phyloP scores from a whole-genome alignment of 1,139 yeast genomes.

The Yamadazyma oceani region DNA sequence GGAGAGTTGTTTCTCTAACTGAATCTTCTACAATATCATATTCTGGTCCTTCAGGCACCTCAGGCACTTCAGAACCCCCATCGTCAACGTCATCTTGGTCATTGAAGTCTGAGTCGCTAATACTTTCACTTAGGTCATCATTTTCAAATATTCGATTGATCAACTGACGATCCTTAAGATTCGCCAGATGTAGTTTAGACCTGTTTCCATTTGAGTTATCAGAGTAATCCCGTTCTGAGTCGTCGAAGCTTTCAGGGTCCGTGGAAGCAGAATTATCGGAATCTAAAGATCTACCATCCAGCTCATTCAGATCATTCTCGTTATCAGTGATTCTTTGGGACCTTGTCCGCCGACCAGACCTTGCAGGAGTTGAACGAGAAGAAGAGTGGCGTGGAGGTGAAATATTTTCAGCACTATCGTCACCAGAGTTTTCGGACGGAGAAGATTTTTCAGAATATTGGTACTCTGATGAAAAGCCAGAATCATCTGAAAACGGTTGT shows the following conservation, averaged over 20 bases:
- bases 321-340: background rate
- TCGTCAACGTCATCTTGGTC: too few relatives aligned
- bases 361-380: too few relatives aligned
- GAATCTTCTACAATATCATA: too few relatives aligned
- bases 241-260: conserved; percentile 5
- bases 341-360: too few relatives aligned
- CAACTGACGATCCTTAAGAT: background rate
- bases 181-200: too few relatives aligned
- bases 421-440: background rate
- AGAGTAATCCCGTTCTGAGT: conserved; percentile 8
- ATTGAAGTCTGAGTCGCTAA: background rate
- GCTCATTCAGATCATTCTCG: background rate
- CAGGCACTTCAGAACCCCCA: too few relatives aligned
- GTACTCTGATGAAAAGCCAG: background rate
- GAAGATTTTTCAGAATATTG: conserved; percentile 1
- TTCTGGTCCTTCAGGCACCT: too few relatives aligned
- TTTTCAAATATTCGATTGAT: background rate
- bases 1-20: too few relatives aligned
- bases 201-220: background rate
- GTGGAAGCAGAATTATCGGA: background rate
- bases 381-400: background rate
- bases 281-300: background rate
- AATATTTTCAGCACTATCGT: background rate
- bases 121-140: background rate
- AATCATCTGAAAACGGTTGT: conserved; percentile 1